Conservation (phyloP, 2,329 filamentous ascomycete species). For the Mariannaea elegans region DNA sequence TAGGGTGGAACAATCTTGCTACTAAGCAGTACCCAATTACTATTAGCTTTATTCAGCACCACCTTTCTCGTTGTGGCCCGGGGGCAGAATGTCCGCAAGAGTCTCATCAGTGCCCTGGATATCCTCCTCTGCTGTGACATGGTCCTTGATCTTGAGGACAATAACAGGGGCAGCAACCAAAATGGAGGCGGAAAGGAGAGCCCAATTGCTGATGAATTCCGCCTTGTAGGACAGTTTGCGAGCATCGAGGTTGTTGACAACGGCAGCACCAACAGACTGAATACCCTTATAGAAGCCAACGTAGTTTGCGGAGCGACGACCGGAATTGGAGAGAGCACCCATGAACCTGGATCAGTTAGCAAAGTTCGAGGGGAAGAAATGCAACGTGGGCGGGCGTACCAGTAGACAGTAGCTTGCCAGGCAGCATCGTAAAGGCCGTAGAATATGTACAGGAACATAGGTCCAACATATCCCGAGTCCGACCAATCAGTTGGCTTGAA, state of each 20-base stretch:
- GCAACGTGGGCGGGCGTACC: conserved; percentile 72
- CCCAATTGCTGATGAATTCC: conserved; percentile 79
- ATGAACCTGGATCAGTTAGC: conserved; percentile 74
- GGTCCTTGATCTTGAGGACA: conserved; percentile 80
- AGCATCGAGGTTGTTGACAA: conserved; percentile 47
- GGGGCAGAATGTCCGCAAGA: conserved; percentile 69
- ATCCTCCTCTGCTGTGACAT: conserved; percentile 83
- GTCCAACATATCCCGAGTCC: conserved; percentile 72
- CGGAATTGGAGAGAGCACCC: conserved; percentile 91
- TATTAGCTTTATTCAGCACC: background rate
- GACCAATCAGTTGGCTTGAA: conserved; percentile 67
- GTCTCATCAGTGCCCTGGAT: conserved; percentile 88
- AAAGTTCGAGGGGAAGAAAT: background rate
- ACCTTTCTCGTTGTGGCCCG: conserved; percentile 28
- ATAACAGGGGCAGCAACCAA: conserved; percentile 83
- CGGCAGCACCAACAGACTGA: conserved; percentile 77
- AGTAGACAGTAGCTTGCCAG: conserved; percentile 93
- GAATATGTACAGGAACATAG: conserved; percentile 90
- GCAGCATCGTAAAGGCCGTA: conserved; percentile 90
- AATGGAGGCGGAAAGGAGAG: conserved; percentile 75
- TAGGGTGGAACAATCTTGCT: no score
- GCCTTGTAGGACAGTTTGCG: conserved; percentile 66
- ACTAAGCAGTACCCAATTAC: background rate
- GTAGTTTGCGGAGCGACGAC: conserved; percentile 90
- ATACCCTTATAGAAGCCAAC: conserved; percentile 90